Conservation (phyloP, 73 alveolate species). For the Blepharisma japonicum region DNA sequence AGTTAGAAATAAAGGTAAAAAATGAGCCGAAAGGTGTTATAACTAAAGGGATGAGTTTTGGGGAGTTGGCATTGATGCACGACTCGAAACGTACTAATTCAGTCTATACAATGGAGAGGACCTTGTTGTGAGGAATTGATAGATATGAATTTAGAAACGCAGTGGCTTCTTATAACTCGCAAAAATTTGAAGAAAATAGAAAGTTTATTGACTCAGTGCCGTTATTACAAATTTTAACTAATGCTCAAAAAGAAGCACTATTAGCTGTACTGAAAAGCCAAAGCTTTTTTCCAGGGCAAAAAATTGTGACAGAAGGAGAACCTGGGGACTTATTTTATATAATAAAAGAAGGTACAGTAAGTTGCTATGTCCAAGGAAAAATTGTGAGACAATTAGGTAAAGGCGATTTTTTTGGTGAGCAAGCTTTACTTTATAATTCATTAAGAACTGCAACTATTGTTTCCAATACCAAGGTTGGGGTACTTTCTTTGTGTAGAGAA, state of each 20-base stretch:
- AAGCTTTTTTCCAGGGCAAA: conserved; percentile 29
- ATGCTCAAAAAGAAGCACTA: conserved; percentile 30
- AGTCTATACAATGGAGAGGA: conserved; percentile 62
- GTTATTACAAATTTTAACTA: neutral
- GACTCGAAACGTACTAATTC: conserved; percentile 86
- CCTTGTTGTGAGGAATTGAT: conserved; percentile 85
- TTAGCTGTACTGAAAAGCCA: conserved; percentile 19
- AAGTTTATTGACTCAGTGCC: conserved; percentile 31
- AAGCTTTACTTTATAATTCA: conserved; percentile 25
- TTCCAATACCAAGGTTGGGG: neutral
- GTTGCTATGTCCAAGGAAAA: neutral
- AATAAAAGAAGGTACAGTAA: conserved; percentile 24
- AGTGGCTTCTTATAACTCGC: conserved; percentile 28
- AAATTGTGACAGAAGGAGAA: conserved; percentile 22
- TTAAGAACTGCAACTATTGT: conserved; percentile 29
- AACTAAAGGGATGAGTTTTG: conserved; percentile 81
- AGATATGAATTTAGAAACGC: conserved; percentile 78
- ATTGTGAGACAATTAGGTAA: neutral
- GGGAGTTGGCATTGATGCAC: conserved; percentile 90
- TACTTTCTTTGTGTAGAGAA: conserved; percentile 23
- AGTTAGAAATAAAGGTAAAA: neutral
- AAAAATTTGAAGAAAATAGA: conserved; percentile 38
- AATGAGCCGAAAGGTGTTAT: neutral
- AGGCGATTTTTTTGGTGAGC: conserved; percentile 32
- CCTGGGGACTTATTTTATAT: conserved; percentile 11